Percentiles rank a stretch among this genome's conserved stretches.
These are phyloP conservation scores for Dipteronia dyeriana DNA, from an alignment of 345 rosid species.

Conservation along the genomic window DNA sequence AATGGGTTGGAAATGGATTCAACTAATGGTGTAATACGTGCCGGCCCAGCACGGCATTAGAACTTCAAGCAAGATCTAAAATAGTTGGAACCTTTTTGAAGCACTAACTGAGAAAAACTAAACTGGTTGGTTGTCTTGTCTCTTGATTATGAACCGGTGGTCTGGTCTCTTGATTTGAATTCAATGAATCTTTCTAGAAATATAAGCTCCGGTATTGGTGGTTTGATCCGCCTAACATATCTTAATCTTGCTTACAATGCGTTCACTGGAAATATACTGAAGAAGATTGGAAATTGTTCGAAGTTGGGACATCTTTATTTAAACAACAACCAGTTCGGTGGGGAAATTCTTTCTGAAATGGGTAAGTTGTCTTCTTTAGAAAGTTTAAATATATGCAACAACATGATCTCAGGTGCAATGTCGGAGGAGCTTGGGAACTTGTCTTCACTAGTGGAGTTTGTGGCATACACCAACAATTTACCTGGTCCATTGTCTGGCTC, in stretches of 20 bases:
- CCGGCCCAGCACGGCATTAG: no score
- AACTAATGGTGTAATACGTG: no score
- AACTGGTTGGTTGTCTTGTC: no score
- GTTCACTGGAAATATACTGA: constrained; percentile 56
- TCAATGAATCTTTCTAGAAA: constrained; percentile 81
- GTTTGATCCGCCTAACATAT: constrained; percentile 51
- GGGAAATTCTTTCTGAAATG: constrained; percentile 61
- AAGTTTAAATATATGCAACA: constrained; percentile 69
- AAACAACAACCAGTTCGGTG: constrained; percentile 67
- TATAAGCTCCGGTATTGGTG: constrained; percentile 65
- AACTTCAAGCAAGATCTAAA: no score
- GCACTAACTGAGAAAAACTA: no score
- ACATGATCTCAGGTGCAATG: constrained; percentile 69
- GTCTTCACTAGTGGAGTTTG: constrained; percentile 62
- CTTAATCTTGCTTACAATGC: constrained; percentile 68
- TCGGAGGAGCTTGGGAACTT: constrained; percentile 72
- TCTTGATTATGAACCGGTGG: constrained; percentile 38
- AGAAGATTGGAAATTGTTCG: constrained; percentile 70
- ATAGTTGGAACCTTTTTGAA: no score
- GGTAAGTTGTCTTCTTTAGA: constrained; percentile 42
- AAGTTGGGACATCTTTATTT: constrained; percentile 50
- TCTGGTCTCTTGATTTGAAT: constrained; percentile 62
- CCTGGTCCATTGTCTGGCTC: constrained; percentile 79
- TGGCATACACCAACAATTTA: constrained; percentile 77
- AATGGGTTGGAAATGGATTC: no score